Conservation (phyloP, 371 early-diverging fungal species). For the Haplosporangium sp. region DNA sequence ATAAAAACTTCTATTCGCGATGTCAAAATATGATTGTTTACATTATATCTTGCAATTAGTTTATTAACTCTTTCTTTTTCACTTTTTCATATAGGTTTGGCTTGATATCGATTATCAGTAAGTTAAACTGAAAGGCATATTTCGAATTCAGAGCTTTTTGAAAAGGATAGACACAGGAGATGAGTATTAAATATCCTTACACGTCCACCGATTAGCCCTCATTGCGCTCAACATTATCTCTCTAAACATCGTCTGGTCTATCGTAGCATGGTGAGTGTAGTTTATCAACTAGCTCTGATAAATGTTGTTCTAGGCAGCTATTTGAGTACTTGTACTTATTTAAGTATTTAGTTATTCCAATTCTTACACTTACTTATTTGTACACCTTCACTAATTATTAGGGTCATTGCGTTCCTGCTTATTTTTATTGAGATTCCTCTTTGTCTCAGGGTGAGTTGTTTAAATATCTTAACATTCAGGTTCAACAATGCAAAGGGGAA, state of each 20-base stretch:
- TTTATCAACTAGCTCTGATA: not conserved
- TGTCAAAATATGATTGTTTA: too few species aligned
- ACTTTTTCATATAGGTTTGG: conserved; percentile 22
- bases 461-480: not conserved
- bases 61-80: not conserved
- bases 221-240: conserved; percentile 26
- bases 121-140: conserved; percentile 7
- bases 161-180: not conserved
- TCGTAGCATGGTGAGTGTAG: conserved; percentile 35
- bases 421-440: conserved; percentile 47
- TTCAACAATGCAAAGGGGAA: not conserved
- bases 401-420: conserved; percentile 46
- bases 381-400: not conserved
- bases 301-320: not conserved
- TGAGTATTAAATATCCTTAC: not conserved
- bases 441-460: conserved; percentile 36
- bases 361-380: not conserved
- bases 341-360: too few species aligned
- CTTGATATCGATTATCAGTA: conserved; percentile 38
- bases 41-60: not conserved
- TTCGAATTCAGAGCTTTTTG: not conserved
- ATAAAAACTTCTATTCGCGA: not conserved
- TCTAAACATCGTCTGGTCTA: conserved; percentile 33
- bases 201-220: conserved; percentile 10
- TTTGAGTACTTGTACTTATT: too few species aligned